A percentile compares a stretch with the other conserved stretches of the same genome.
Conservation (phyloP, 108 stramenopile genomes). For the Pseudonitzschia delicatissima region DNA sequence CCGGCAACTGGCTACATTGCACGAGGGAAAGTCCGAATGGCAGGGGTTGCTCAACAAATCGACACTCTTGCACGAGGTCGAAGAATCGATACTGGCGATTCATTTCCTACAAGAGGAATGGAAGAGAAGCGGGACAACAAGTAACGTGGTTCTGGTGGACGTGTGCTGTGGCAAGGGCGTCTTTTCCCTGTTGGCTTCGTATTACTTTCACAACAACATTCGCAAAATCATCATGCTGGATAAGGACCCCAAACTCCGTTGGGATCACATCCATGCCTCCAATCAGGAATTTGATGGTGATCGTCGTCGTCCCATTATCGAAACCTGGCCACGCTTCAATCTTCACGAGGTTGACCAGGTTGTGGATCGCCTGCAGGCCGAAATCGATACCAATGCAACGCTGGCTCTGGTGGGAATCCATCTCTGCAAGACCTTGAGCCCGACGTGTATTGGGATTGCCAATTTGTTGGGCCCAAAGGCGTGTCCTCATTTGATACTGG, state of each 20-base stretch:
- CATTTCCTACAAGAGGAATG: conserved; percentile 25
- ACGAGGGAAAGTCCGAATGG: conserved; percentile 5
- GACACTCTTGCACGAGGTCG: conserved; percentile 40
- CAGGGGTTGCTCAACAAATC: conserved; percentile 34
- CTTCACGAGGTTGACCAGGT: conserved; percentile 42
- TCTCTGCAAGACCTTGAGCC: conserved; percentile 42
- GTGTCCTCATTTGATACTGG: conserved; percentile 33
- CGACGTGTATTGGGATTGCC: conserved; percentile 34
- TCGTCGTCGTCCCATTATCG: conserved; percentile 6
- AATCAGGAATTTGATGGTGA: conserved; percentile 25
- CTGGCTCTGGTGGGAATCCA: conserved; percentile 47
- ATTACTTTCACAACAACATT: conserved; percentile 5
- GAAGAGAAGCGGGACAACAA: neutral
- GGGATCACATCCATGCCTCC: conserved; percentile 34
- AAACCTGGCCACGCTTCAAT: conserved; percentile 39
- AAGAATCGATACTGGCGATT: conserved; percentile 43
- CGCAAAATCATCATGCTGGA: conserved; percentile 45
- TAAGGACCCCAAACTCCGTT: conserved; percentile 39
- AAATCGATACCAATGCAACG: neutral
- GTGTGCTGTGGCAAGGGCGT: conserved; percentile 55
- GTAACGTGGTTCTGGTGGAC: conserved; percentile 33
- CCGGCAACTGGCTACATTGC: neutral
- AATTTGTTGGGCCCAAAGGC: conserved; percentile 38
- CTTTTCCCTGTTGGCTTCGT: conserved; percentile 42
- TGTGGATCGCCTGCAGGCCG: conserved; percentile 15